Evolutionary conservation across 208 protist species (phyloP).

Genomic region (Acanthamoeba triangularis): DNA sequence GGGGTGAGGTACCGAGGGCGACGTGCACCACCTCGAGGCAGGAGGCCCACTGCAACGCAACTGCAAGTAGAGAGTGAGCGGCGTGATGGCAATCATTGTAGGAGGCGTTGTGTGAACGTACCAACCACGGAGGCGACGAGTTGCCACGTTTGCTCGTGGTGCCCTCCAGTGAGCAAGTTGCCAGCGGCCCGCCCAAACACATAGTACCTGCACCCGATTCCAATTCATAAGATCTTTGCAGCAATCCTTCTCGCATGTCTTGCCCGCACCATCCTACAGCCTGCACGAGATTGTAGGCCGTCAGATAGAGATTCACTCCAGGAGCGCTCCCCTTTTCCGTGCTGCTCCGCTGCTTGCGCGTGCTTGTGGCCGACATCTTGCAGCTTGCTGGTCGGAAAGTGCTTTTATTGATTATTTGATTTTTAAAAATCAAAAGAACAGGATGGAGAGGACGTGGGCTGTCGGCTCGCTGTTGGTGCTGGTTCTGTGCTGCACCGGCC

Average conservation of each 20-base stretch:
- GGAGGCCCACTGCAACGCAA: not conserved
- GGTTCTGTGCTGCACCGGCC: not conserved
- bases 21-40: slow-evolving; percentile 28
- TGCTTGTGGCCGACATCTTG: not conserved
- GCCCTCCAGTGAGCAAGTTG: not conserved
- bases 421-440: too few relatives aligned
- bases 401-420: too few relatives aligned
- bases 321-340: not conserved
- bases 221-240: not conserved
- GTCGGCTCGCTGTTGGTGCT: not conserved
- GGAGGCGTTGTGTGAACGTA: not conserved
- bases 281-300: slow-evolving; percentile 29
- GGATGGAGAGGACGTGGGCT: too few relatives aligned
- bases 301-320: slow-evolving; percentile 5
- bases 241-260: not conserved
- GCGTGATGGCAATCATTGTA: not conserved
- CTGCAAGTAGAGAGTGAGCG: not conserved
- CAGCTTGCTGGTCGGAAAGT: too few relatives aligned
- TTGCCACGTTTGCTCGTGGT: not conserved
- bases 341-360: too few relatives aligned
- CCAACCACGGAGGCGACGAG: not conserved
- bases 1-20: not conserved
- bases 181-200: not conserved
- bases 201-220: not conserved
- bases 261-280: not conserved